These are phyloP conservation scores for Sedum album DNA, from an alignment of 164 flowering plant species.

Conservation along the genomic window DNA sequence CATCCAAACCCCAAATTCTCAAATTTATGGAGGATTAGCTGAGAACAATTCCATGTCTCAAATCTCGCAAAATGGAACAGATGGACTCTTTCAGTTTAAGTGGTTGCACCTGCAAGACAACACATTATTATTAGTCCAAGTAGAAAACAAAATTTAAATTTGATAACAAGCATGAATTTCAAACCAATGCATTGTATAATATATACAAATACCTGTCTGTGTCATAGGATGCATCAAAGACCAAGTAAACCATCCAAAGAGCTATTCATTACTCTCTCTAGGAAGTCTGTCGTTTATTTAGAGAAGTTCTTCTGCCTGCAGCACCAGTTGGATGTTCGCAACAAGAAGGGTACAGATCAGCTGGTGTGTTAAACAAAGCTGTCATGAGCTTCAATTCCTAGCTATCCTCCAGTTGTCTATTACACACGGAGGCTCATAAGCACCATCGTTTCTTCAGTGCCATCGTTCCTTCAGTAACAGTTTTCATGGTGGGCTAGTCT, in stretches of 20 bases:
- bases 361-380: conserved; percentile 10
- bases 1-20: background rate
- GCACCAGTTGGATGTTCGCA: background rate
- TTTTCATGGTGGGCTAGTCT: conserved; percentile 17
- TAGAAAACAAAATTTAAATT: background rate
- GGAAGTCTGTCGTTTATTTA: background rate
- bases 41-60: background rate
- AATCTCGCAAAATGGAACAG: conserved; percentile 1
- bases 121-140: background rate
- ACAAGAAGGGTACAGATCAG: background rate
- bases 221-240: background rate
- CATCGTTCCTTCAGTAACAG: conserved; percentile 28
- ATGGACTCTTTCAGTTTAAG: background rate
- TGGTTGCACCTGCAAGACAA: conserved; percentile 2
- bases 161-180: background rate
- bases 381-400: conserved; percentile 14
- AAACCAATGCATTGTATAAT: background rate
- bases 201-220: background rate
- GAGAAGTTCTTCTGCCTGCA: background rate
- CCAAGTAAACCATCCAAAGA: conserved; percentile 3
- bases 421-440: background rate
- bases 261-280: background rate
- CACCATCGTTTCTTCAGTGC: too few species aligned
- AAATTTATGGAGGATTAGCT: background rate
- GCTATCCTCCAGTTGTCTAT: conserved; percentile 20